These are phyloP conservation scores for Hygrophorus pudorinus DNA, from an alignment of 768 basidiomycete species.

Conservation along the genomic window DNA sequence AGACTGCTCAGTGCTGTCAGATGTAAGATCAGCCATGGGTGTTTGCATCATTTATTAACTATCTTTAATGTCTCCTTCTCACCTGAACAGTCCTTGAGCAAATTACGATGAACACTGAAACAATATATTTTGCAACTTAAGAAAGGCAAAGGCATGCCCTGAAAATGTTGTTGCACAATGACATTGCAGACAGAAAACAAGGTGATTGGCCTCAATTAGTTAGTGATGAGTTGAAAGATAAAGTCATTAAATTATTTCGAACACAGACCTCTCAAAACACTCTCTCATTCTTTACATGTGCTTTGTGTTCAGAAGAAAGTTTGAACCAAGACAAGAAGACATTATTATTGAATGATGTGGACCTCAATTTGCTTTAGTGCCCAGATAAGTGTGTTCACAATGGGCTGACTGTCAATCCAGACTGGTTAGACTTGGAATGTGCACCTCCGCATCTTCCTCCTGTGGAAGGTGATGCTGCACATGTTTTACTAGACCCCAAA, in stretches of 20 bases:
- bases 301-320: neutral
- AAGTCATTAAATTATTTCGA: too few species aligned
- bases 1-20: too few species aligned
- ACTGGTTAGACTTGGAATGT: slow-evolving; percentile 1
- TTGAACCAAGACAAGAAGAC: neutral
- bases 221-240: too few species aligned
- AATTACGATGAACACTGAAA: neutral
- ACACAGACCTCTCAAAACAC: too few species aligned
- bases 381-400: neutral
- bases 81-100: neutral
- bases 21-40: too few species aligned
- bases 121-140: neutral
- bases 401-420: neutral
- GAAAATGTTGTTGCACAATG: neutral
- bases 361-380: neutral
- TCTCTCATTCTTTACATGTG: neutral
- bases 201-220: neutral
- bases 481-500: slow-evolving; percentile 4
- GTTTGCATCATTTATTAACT: neutral
- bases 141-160: neutral
- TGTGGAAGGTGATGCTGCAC: neutral
- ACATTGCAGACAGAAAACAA: neutral
- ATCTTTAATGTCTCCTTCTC: neutral
- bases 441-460: neutral
- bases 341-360: neutral